Percentiles rank a stretch among this genome's conserved stretches.
Conservation (phyloP, 208 protist species). For the Leishmania amazonensis region DNA sequence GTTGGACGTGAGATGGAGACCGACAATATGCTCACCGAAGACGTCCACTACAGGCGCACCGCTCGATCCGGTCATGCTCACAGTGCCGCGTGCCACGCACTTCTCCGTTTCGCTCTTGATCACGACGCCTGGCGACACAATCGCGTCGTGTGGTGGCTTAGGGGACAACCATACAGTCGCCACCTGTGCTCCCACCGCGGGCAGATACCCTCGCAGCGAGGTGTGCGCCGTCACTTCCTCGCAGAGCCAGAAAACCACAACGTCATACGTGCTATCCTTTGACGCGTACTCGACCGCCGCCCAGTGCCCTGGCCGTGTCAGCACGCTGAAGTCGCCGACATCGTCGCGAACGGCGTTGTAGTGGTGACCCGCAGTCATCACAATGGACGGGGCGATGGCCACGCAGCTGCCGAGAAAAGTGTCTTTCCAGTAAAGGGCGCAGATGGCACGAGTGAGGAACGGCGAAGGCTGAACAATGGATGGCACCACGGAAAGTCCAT, state of each 20-base stretch:
- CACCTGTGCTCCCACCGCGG: constrained; percentile 51
- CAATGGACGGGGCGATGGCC: constrained; percentile 54
- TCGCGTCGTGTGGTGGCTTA: constrained; percentile 73
- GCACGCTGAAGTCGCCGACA: constrained; percentile 77
- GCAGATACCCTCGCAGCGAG: constrained; percentile 67
- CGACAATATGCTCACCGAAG: constrained; percentile 80
- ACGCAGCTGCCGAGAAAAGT: constrained; percentile 80
- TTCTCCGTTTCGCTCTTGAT: constrained; percentile 51
- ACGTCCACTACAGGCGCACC: constrained; percentile 83
- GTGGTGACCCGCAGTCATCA: constrained; percentile 83
- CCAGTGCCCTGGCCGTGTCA: constrained; percentile 41
- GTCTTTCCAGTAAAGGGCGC: constrained; percentile 78
- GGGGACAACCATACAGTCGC: constrained; percentile 80
- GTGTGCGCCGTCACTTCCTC: constrained; percentile 35
- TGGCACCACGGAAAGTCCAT: constrained; percentile 47
- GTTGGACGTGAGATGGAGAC: constrained; percentile 85
- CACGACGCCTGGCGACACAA: constrained; percentile 82
- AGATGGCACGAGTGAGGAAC: constrained; percentile 43
- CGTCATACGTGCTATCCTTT: constrained; percentile 64
- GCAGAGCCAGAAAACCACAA: constrained; percentile 74
- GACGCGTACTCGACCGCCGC: constrained; percentile 53
- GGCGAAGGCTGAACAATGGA: constrained; percentile 36
- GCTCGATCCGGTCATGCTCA: constrained; percentile 83
- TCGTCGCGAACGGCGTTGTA: constrained; percentile 79
- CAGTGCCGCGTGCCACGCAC: constrained; percentile 72